A percentile compares a stretch with the other conserved stretches of the same genome.
These are phyloP conservation scores for Colletotrichum liriopes DNA, from an alignment of 2,329 filamentous ascomycete species.

Conservation along the genomic window DNA sequence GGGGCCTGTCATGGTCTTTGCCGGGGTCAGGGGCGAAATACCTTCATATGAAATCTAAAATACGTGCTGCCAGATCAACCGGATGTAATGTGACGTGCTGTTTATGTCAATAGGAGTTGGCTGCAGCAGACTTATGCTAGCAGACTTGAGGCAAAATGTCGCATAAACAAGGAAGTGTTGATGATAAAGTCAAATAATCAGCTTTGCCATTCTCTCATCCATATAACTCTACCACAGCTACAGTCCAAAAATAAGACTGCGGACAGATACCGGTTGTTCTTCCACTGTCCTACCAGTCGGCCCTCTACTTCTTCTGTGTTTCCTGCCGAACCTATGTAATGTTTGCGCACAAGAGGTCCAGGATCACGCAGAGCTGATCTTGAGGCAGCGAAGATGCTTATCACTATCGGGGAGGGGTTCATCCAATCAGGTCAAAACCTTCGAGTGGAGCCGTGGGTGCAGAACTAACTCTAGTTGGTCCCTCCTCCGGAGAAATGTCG, in stretches of 20 bases:
- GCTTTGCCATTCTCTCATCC: not conserved
- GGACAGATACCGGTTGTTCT: not conserved
- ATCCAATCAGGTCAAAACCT: slow-evolving; percentile 4
- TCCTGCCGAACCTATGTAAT: not conserved
- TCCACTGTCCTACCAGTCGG: not conserved
- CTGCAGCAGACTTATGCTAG: too few relatives aligned
- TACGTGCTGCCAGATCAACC: too few relatives aligned
- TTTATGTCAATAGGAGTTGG: too few relatives aligned
- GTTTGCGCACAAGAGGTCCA: too few relatives aligned
- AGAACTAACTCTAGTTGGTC: not conserved
- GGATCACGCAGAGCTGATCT: too few relatives aligned
- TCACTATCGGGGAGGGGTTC: not conserved
- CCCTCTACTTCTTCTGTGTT: not conserved
- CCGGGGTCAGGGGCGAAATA: not conserved
- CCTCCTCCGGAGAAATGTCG: slow-evolving; percentile 30
- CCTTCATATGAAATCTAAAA: too few relatives aligned
- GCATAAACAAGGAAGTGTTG: not conserved
- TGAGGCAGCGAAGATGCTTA: not conserved
- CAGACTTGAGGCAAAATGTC: not conserved
- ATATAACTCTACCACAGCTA: not conserved
- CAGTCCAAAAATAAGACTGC: not conserved
- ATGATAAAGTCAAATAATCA: not conserved
- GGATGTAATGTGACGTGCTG: not conserved
- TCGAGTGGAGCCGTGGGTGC: not conserved
- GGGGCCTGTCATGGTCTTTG: not conserved